These are phyloP conservation scores for Corchorus olitorius DNA, from an alignment of 345 rosid species.

Conservation along the genomic window DNA sequence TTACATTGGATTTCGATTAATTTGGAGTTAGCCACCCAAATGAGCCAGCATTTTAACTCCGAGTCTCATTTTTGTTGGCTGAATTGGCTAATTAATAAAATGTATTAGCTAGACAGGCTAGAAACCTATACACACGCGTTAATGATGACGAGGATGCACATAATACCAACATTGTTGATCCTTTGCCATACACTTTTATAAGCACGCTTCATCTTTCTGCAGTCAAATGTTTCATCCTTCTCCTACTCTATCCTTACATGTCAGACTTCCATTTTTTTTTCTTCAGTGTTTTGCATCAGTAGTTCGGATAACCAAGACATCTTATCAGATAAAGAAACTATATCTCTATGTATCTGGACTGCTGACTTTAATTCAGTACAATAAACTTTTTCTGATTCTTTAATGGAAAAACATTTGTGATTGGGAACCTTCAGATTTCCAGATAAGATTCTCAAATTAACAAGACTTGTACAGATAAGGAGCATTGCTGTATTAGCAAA, in stretches of 20 bases:
- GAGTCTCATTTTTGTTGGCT: background rate
- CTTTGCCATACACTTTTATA: background rate
- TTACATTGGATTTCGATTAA: too few species aligned
- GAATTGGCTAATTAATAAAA: background rate
- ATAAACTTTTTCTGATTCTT: background rate
- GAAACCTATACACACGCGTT: background rate
- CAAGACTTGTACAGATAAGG: background rate
- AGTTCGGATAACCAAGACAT: background rate
- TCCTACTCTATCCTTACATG: background rate
- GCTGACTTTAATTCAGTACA: background rate
- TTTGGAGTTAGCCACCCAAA: too few species aligned
- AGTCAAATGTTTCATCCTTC: background rate
- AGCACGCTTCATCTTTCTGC: constrained; percentile 3
- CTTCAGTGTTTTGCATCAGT: background rate
- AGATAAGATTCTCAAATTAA: background rate
- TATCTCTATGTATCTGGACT: background rate
- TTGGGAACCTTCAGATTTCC: background rate
- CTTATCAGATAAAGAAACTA: background rate
- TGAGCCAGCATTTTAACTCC: background rate
- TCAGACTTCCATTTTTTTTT: background rate
- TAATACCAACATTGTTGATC: background rate
- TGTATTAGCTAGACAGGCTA: background rate
- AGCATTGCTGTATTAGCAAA: background rate
- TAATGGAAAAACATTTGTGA: background rate
- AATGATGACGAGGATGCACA: constrained; percentile 6